Conservation (phyloP, 225 moss, liverwort and hornwort species). For the Marchantia paleacea region DNA sequence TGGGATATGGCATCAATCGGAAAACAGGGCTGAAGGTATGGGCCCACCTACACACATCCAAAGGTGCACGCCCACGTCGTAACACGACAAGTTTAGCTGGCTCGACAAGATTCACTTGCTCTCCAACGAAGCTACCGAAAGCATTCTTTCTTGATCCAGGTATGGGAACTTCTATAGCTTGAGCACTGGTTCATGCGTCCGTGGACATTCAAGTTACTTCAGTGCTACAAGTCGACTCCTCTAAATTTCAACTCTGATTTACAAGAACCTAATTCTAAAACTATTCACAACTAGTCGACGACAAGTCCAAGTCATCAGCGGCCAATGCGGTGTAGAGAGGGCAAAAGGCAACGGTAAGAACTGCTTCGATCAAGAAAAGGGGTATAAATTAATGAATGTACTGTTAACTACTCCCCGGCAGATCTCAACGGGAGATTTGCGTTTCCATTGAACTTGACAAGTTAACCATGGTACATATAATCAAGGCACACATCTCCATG, state of each 20-base stretch:
- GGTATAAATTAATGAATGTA: not conserved
- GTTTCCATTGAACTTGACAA: conserved; percentile 20
- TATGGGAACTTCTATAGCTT: not conserved
- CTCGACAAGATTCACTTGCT: too few relatives aligned
- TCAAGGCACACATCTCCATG: conserved; percentile 13
- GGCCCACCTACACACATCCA: too few relatives aligned
- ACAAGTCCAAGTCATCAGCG: not conserved
- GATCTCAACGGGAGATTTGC: conserved; percentile 15
- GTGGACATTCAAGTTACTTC: not conserved
- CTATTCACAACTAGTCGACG: not conserved
- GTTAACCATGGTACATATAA: conserved; percentile 13
- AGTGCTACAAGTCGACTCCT: not conserved
- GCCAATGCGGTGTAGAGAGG: not conserved
- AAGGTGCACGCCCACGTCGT: too few relatives aligned
- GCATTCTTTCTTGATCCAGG: too few relatives aligned
- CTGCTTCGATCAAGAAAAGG: not conserved
- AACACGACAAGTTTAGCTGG: too few relatives aligned
- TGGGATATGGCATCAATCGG: too few relatives aligned
- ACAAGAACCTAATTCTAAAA: not conserved
- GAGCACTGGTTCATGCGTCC: not conserved
- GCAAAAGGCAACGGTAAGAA: not conserved
- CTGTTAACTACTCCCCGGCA: conserved; percentile 1
- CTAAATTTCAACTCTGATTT: not conserved
- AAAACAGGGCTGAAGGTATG: too few relatives aligned
- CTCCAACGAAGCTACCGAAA: too few relatives aligned